Conservation (phyloP, 2,329 filamentous ascomycete genomes). For the Aspergillus clavatus region DNA sequence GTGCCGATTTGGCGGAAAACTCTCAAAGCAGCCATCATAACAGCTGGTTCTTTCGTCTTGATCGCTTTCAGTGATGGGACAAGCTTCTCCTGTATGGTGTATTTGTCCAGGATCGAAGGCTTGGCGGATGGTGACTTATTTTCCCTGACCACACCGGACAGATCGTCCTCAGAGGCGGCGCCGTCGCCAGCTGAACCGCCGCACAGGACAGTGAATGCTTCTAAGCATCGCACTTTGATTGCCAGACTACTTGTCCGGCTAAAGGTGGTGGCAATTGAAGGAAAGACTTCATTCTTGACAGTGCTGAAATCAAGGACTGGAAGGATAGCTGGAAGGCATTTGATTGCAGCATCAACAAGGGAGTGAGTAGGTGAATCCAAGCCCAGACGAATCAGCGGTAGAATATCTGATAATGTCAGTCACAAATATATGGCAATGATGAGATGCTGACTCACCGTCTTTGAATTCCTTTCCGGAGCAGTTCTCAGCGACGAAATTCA, state of each 20-base stretch:
- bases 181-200: slow-evolving; percentile 60
- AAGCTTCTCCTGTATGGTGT: slow-evolving; percentile 97
- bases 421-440: slow-evolving; percentile 8
- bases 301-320: slow-evolving; percentile 92
- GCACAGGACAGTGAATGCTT: slow-evolving; percentile 85
- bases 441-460: slow-evolving; percentile 59
- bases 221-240: slow-evolving; percentile 88
- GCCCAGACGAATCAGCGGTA: slow-evolving; percentile 78
- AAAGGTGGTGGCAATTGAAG: slow-evolving; percentile 83
- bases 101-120: slow-evolving; percentile 86
- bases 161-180: slow-evolving; percentile 57
- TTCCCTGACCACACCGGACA: slow-evolving; percentile 60
- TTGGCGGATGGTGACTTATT: slow-evolving; percentile 57
- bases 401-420: slow-evolving; percentile 58
- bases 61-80: slow-evolving; percentile 85
- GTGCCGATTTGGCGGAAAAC: slow-evolving; percentile 80
- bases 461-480: slow-evolving; percentile 91
- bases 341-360: slow-evolving; percentile 78
- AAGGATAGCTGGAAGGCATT: slow-evolving; percentile 72
- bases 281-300: slow-evolving; percentile 95
- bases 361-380: slow-evolving; percentile 86
- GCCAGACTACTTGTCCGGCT: slow-evolving; percentile 87
- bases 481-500: slow-evolving; percentile 69
- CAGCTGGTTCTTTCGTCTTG: slow-evolving; percentile 95
- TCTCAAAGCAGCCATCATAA: slow-evolving; percentile 88